Evolutionary conservation across 2,329 filamentous ascomycete genomes (phyloP).

Genomic region (Colletotrichum aenigma): DNA sequence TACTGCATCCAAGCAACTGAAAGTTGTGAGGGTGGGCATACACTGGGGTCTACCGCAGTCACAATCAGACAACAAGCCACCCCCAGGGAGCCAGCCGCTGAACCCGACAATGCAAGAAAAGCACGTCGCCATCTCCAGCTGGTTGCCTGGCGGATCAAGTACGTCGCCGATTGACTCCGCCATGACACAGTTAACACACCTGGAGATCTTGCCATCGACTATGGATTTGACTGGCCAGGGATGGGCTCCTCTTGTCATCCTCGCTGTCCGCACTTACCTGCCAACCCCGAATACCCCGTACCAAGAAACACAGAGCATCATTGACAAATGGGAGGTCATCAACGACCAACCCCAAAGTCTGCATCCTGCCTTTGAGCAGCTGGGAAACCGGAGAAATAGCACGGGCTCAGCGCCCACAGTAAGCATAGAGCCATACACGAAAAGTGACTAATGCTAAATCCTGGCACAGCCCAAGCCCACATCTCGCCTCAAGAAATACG

Average conservation of each 20-base stretch:
- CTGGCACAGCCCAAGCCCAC: conserved; percentile 23
- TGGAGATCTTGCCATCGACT: conserved; percentile 74
- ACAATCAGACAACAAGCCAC: conserved; percentile 54
- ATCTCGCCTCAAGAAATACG: conserved; percentile 63
- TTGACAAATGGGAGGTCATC: conserved; percentile 84
- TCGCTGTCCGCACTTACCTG: conserved; percentile 74
- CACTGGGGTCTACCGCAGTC: conserved; percentile 70
- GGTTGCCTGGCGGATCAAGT: conserved; percentile 53
- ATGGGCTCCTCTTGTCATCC: conserved; percentile 63
- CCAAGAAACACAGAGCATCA: conserved; percentile 71
- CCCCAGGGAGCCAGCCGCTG: conserved; percentile 48
- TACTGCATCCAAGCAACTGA: conserved; percentile 73
- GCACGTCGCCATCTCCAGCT: conserved; percentile 62
- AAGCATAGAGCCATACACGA: not conserved
- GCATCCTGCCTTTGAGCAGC: conserved; percentile 78
- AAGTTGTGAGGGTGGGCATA: conserved; percentile 74
- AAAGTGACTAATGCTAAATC: conserved; percentile 17
- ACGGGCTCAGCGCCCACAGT: conserved; percentile 23
- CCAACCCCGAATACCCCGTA: conserved; percentile 59
- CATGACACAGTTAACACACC: conserved; percentile 70
- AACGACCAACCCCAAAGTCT: conserved; percentile 68
- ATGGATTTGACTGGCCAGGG: conserved; percentile 64
- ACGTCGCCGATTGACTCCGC: conserved; percentile 51
- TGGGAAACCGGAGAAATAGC: conserved; percentile 67
- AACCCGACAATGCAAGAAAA: conserved; percentile 59